These are phyloP conservation scores for Globisporangium middletonii DNA, from an alignment of 352 stramenopile genomes.

Conservation along the genomic window DNA sequence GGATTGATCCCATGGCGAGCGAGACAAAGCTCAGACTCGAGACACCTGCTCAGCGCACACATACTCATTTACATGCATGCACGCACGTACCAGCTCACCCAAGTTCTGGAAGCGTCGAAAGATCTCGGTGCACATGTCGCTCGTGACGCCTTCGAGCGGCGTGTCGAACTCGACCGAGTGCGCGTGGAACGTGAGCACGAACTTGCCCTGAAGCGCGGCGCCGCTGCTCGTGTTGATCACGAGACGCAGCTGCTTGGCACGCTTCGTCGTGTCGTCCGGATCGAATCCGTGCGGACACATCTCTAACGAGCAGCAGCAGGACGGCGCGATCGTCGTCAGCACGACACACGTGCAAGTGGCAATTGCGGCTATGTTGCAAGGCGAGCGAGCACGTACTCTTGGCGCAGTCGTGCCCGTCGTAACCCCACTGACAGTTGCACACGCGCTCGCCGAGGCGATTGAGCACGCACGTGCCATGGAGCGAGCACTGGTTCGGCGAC, in stretches of 20 bases:
- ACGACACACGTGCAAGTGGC: not conserved
- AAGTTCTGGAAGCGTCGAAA: conserved; percentile 74
- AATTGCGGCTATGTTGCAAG: not conserved
- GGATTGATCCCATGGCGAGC: no score
- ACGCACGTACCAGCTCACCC: conserved; percentile 34
- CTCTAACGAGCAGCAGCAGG: conserved; percentile 17
- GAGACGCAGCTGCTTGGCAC: conserved; percentile 51
- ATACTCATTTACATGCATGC: not conserved
- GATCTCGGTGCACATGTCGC: conserved; percentile 45
- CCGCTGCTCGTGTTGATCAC: conserved; percentile 18
- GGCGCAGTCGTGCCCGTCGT: conserved; percentile 48
- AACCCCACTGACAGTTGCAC: conserved; percentile 79
- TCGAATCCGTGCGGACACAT: conserved; percentile 70
- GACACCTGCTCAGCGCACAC: not conserved
- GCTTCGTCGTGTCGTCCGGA: conserved; percentile 26
- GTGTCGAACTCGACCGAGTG: conserved; percentile 66
- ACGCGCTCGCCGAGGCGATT: conserved; percentile 57
- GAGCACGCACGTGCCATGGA: conserved; percentile 59
- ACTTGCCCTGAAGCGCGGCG: conserved; percentile 25
- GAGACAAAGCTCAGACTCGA: no score
- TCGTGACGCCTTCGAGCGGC: conserved; percentile 42
- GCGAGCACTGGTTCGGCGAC: conserved; percentile 57
- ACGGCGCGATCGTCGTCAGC: not conserved
- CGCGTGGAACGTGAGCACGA: conserved; percentile 59
- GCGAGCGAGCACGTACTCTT: conserved; percentile 28